These are phyloP conservation scores for Neonectria magnoliae DNA, from an alignment of 2,329 filamentous ascomycete species.

Conservation along the genomic window DNA sequence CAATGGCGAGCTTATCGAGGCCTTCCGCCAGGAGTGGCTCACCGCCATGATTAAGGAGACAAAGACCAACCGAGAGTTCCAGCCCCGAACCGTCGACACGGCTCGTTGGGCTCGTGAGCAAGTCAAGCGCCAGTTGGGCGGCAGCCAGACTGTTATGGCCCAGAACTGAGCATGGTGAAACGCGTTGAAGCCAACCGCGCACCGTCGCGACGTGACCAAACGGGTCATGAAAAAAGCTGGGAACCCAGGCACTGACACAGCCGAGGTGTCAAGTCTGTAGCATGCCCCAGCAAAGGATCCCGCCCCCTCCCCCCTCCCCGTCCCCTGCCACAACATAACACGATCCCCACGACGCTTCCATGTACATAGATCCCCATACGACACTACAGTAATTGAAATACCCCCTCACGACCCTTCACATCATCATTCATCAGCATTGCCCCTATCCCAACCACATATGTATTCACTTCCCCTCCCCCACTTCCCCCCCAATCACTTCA, in stretches of 20 bases:
- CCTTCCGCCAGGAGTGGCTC: constrained; percentile 92
- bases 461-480: constrained; percentile 32
- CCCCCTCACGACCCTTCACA: constrained; percentile 49
- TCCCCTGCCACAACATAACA: constrained; percentile 46
- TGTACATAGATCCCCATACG: constrained; percentile 51
- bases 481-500: constrained; percentile 33
- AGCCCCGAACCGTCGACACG: constrained; percentile 86
- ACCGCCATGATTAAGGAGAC: constrained; percentile 91
- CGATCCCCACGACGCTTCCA: constrained; percentile 52
- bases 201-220: neutral
- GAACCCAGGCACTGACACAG: constrained; percentile 1
- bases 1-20: constrained; percentile 83
- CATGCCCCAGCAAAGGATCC: constrained; percentile 4
- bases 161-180: constrained; percentile 50
- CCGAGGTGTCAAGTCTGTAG: neutral
- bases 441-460: constrained; percentile 39
- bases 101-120: constrained; percentile 98
- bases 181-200: neutral
- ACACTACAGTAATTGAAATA: constrained; percentile 54
- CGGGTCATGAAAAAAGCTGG: neutral
- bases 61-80: constrained; percentile 87
- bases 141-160: constrained; percentile 61
- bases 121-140: constrained; percentile 87
- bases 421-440: constrained; percentile 37
- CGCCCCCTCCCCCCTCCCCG: constrained; percentile 13